Evolutionary conservation across 2,329 filamentous ascomycete species (phyloP), one percentile per base, ranked within the genome.

Genomic region (Plenodomus tracheiphilus): DNA sequence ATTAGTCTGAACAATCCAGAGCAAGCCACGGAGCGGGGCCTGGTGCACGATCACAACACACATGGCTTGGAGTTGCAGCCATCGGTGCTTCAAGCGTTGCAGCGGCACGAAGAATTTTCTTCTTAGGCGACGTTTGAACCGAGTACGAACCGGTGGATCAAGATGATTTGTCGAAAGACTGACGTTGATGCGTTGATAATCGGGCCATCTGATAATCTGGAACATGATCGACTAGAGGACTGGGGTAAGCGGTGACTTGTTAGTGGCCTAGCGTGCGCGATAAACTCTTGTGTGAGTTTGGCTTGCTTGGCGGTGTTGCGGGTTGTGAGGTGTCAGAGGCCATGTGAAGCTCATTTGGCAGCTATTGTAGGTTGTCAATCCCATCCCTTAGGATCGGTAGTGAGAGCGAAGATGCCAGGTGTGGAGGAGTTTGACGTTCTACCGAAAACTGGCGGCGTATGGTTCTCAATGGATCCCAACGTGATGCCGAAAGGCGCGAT

Each of bases 121-220:
- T 16, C 36, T 22, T 49, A 28, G 13, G 43, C n/a, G 43, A 16
- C 38, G 36, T 19, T 44, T 13, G 16, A 39, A 17, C 39, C 47
- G 51, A 39, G 40, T 28, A 47, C 41, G 46, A 37, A n/a, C 10
- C 5, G 28, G 13, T 15, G 9, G 6, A 10, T 8, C 15, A 6
- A 30, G 9, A 16, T 53, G 54, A 54, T 57, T 53, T 16, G 56
- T 32, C 21, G 45, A 47, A 47, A 53, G 51, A 41, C 43, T 47
- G 46, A 40, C 49, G 45, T 34, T 46, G 46, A 20, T 47, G 16
- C 28, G 28, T 32, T 32, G 28, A 16, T 55, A 57, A 66, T 65
- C 62, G 57, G 58, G 25, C 61, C 57, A 66, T 65, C 60, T 63
- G 62, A 64, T 65, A 64, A 65, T 64, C 62, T 61, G 56, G 62